phyloP scores from a whole-genome alignment of 2,329 filamentous ascomycete species.

The Aspergillus viridinutans region DNA sequence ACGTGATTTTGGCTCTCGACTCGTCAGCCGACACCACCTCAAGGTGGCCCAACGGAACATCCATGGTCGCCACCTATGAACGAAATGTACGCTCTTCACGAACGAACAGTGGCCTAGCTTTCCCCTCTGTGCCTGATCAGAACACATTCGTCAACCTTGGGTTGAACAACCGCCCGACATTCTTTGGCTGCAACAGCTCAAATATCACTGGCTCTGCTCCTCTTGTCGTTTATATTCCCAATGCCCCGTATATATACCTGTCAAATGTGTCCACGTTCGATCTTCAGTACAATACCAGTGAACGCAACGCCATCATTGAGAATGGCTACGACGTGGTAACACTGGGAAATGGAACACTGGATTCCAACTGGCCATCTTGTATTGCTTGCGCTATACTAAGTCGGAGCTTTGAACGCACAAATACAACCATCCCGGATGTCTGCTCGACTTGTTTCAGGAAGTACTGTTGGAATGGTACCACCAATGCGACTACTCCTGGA shows the following conservation, averaged over 20 bases:
- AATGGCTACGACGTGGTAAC: constrained; percentile 83
- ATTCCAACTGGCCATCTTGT: constrained; percentile 70
- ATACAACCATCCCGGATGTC: constrained; percentile 60
- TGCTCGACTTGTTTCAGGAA: constrained; percentile 69
- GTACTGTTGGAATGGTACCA: constrained; percentile 87
- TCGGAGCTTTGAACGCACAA: constrained; percentile 67
- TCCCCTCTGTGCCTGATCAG: constrained; percentile 65
- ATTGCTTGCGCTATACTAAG: constrained; percentile 78
- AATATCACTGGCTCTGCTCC: constrained; percentile 58
- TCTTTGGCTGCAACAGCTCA: constrained; percentile 68
- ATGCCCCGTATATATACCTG: constrained; percentile 68
- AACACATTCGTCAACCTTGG: constrained; percentile 73
- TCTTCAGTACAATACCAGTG: constrained; percentile 55
- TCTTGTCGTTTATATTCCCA: constrained; percentile 80
- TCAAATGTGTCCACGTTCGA: constrained; percentile 78
- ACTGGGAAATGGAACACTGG: constrained; percentile 70
- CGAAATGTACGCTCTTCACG: constrained; percentile 51
- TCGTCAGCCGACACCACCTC: constrained; percentile 64
- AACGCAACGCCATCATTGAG: constrained; percentile 72
- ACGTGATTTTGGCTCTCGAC: constrained; percentile 75
- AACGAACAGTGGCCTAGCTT: constrained; percentile 61
- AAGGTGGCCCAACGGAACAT: constrained; percentile 70
- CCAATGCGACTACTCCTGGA: constrained; percentile 32
- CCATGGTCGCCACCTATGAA: constrained; percentile 67
- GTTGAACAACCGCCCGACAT: constrained; percentile 66